Evolutionary conservation across 352 stramenopile species (phyloP).

Genomic region (Phytophthora colocasiae): DNA sequence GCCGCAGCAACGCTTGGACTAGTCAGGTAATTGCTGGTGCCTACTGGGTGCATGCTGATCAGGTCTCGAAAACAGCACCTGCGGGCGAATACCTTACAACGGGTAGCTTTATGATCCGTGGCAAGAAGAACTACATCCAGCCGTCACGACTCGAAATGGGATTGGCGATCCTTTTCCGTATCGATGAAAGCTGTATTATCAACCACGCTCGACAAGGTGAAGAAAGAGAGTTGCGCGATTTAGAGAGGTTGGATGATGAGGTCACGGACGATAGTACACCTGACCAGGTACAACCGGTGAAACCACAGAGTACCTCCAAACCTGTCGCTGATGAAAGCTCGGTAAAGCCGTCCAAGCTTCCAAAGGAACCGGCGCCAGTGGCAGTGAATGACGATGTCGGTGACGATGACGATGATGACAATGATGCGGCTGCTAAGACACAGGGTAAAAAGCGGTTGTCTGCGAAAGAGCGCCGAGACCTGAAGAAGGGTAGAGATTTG

Average conservation of each 20-base stretch:
- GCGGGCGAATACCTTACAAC: constrained; percentile 97
- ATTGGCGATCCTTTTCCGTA: constrained; percentile 90
- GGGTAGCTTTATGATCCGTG: constrained; percentile 97
- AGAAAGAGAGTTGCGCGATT: constrained; percentile 22
- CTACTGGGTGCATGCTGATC: constrained; percentile 98
- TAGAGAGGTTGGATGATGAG: constrained; percentile 22
- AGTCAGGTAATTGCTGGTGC: constrained; percentile 96
- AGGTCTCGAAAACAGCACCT: constrained; percentile 97
- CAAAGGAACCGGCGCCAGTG: constrained; percentile 10
- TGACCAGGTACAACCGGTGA: constrained; percentile 1
- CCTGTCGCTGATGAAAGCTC: not conserved
- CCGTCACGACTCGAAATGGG: constrained; percentile 92
- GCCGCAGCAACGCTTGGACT: constrained; percentile 95
- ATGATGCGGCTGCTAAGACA: constrained; percentile 1
- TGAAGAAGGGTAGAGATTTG: constrained; percentile 73
- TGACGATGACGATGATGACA: constrained; percentile 22
- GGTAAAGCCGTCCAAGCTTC: not conserved
- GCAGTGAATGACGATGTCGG: constrained; percentile 25
- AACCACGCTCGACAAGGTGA: constrained; percentile 54
- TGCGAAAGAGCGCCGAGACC: constrained; percentile 78
- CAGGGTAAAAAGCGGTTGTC: constrained; percentile 66
- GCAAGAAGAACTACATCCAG: constrained; percentile 95
- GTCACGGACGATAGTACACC: constrained; percentile 11
- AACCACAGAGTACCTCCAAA: not conserved
- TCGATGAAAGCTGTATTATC: constrained; percentile 86